Conservation (phyloP, 257 asterid genomes). For the Cordia subcordata region DNA sequence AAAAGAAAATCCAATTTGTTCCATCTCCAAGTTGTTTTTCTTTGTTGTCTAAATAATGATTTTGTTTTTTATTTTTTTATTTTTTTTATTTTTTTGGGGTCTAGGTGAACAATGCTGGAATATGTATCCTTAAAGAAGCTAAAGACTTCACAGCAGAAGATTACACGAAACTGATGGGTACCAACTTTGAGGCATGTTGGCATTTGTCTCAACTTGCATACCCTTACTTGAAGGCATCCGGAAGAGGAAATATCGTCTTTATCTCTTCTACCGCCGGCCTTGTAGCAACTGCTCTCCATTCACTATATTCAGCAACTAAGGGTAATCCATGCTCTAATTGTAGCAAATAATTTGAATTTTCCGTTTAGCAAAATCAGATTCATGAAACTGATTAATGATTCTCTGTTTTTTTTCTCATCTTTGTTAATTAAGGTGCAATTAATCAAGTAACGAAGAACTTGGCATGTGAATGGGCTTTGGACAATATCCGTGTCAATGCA, state of each 20-base stretch:
- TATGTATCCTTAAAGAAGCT: conserved; percentile 25
- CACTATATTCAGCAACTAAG: conserved; percentile 37
- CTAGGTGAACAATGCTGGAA: conserved; percentile 42
- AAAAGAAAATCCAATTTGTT: background rate
- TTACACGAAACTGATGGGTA: conserved; percentile 25
- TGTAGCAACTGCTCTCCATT: conserved; percentile 21
- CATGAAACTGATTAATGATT: no score
- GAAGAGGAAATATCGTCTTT: conserved; percentile 38
- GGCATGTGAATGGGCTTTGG: conserved; percentile 10
- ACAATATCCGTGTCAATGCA: conserved; percentile 6
- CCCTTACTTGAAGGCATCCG: conserved; percentile 37
- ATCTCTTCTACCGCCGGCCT: conserved; percentile 39
- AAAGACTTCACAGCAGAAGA: conserved; percentile 32
- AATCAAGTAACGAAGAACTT: conserved; percentile 12
- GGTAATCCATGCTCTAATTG: conserved; percentile 18
- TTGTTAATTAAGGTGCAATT: conserved; percentile 5
- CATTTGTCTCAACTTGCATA: conserved; percentile 46
- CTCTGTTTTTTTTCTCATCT: no score
- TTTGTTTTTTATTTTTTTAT: no score
- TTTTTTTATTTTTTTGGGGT: no score
- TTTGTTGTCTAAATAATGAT: background rate
- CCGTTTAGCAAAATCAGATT: no score
- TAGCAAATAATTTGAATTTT: no score
- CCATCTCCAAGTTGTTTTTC: no score
- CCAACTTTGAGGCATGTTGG: conserved; percentile 37